Conservation (phyloP, 306 rosid genomes). For the Sicyos baderoa region DNA sequence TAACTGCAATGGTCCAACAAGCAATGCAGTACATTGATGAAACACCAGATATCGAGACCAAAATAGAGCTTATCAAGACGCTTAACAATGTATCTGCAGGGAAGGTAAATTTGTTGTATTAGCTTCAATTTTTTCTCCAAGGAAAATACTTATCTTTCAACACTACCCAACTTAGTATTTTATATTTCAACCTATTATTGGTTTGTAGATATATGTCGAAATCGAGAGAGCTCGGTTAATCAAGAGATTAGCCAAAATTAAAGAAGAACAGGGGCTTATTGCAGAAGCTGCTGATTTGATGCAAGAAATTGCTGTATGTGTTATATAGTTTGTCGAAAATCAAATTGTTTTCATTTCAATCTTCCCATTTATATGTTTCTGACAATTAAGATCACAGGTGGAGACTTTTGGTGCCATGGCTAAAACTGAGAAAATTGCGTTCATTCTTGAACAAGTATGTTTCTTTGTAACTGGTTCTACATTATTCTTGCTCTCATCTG, state of each 20-base stretch:
- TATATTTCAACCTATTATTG: background rate
- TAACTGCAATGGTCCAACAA: constrained; percentile 82
- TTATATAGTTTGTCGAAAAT: constrained; percentile 3
- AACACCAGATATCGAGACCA: constrained; percentile 73
- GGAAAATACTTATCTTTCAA: background rate
- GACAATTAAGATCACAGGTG: constrained; percentile 44
- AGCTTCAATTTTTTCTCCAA: background rate
- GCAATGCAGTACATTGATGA: constrained; percentile 85
- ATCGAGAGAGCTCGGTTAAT: constrained; percentile 79
- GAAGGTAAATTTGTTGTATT: constrained; percentile 39
- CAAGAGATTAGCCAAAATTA: constrained; percentile 83
- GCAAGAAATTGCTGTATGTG: constrained; percentile 84
- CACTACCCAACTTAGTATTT: background rate
- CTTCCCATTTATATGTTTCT: constrained; percentile 2
- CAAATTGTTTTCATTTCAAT: background rate
- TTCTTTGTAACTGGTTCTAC: background rate
- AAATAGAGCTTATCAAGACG: constrained; percentile 73
- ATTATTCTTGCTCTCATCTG: background rate
- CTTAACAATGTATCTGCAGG: constrained; percentile 81
- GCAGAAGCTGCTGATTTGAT: constrained; percentile 98
- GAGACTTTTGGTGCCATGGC: constrained; percentile 98
- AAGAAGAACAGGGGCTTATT: constrained; percentile 83
- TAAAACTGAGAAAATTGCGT: constrained; percentile 84
- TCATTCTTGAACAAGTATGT: constrained; percentile 83
- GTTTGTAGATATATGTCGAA: constrained; percentile 71